Conservation (phyloP, 2,329 filamentous ascomycete genomes). For the Trichophyton rubrum region DNA sequence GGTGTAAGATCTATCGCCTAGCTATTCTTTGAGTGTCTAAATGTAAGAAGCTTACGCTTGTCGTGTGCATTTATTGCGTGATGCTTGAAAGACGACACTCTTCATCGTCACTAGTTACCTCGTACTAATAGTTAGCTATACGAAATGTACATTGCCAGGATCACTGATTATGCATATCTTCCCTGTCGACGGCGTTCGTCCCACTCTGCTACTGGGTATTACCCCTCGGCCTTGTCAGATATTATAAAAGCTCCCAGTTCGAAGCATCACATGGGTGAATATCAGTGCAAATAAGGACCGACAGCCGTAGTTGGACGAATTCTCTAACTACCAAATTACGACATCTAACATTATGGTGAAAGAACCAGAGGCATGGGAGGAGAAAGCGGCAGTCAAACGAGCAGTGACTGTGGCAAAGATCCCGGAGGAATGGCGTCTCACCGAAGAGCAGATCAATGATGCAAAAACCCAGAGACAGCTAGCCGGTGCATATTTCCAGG, state of each 20-base stretch:
- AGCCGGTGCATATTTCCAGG: constrained; percentile 9
- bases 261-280: background rate
- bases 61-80: background rate
- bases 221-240: background rate
- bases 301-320: background rate
- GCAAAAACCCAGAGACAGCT: constrained; percentile 6
- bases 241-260: background rate
- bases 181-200: too few relatives aligned
- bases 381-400: constrained; percentile 6
- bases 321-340: background rate
- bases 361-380: background rate
- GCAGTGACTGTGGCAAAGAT: constrained; percentile 4
- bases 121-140: too few relatives aligned
- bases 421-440: constrained; percentile 9
- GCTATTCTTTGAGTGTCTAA: too few relatives aligned
- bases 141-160: too few relatives aligned
- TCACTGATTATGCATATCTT: too few relatives aligned
- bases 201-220: too few relatives aligned
- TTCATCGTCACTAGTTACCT: too few relatives aligned
- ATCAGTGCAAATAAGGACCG: background rate
- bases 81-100: too few relatives aligned
- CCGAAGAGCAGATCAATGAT: constrained; percentile 1
- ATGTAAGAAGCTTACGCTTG: too few relatives aligned
- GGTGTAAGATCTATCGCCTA: too few relatives aligned
- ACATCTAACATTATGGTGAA: background rate